Evolutionary conservation across 768 basidiomycete species (phyloP), one percentile per base, ranked within the genome.

Genomic region (Trametes punicea): DNA sequence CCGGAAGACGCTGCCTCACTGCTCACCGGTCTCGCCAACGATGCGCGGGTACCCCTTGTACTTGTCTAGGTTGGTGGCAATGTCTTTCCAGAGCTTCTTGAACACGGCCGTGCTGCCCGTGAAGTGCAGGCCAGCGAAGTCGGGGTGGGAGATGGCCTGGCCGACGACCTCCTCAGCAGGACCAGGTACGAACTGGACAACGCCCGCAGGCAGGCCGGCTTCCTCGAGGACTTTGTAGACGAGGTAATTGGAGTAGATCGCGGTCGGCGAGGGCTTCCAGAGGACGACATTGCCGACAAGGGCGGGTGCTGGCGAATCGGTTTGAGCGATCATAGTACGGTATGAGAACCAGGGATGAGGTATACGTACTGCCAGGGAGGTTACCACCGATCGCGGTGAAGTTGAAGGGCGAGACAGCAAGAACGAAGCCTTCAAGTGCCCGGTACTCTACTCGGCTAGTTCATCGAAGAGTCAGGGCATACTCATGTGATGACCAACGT

Each of bases 331-430:
- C 6, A 15, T 6, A 16, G 5, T n/a, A n/a, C n/a, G n/a, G n/a
- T 9, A 2, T 26, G 20, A n/a, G 21, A 7, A 15, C 39, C 34
- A 16, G 15, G 1, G 11, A 49, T 23, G 49, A 36, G 3, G 69
- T 77, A 49, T 52, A 82, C 86, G 71, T 71, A 82, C 86, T 72
- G 70, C 82, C 88, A 6, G 87, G 83, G 31, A 98, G 88, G 72
- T 99, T 99, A 13, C 93, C 97, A 36, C 93, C 96, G 60, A 99
- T 99, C 25, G 96, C 96, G 29, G 96, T 98, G 69, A 94, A 95
- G 74, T 99, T 99, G 79, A 99, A 98, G 0, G 97, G 97, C 6
- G 97, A 94, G 36, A 98, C 90, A 13, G 97, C 97, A 46, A 98
- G 81, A 23, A 98, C 92, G 75, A 99, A 99, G 21, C 97, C 97